Evolutionary conservation across 345 rosid species (phyloP).

Genomic region (Sapria himalayana): DNA sequence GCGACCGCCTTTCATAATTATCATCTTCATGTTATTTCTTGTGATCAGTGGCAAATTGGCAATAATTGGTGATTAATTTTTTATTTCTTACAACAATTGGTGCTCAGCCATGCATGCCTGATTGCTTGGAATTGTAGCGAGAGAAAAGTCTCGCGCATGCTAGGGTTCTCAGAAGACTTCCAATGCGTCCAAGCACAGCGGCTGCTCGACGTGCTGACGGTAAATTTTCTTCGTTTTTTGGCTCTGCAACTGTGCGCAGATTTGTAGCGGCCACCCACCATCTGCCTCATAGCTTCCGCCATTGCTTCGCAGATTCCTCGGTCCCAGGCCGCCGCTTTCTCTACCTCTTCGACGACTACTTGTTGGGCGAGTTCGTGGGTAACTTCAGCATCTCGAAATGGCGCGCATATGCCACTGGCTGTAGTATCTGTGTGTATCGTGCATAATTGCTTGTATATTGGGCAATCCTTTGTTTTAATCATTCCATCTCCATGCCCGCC

Average conservation of each 20-base stretch:
- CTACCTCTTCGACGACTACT: no score
- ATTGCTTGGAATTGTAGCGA: neutral
- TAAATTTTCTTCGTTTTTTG: neutral
- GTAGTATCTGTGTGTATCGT: neutral
- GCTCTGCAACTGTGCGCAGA: neutral
- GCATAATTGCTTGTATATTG: neutral
- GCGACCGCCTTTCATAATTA: constrained; percentile 2
- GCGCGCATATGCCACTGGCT: neutral
- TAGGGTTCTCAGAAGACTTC: constrained; percentile 2
- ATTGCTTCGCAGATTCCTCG: no score
- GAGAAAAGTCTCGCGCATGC: neutral
- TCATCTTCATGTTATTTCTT: neutral
- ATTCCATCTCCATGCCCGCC: neutral
- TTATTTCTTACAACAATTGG: neutral
- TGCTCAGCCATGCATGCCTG: neutral
- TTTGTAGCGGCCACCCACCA: neutral
- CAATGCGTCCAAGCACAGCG: neutral
- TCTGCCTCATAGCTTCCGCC: neutral
- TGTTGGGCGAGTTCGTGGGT: no score
- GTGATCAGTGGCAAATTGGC: neutral
- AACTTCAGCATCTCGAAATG: neutral
- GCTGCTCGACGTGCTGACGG: neutral
- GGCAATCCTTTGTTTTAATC: neutral
- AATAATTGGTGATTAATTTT: neutral
- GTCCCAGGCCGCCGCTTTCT: no score